Conservation (phyloP, 148 eudicot genomes). For the Persicaria maculosa region DNA sequence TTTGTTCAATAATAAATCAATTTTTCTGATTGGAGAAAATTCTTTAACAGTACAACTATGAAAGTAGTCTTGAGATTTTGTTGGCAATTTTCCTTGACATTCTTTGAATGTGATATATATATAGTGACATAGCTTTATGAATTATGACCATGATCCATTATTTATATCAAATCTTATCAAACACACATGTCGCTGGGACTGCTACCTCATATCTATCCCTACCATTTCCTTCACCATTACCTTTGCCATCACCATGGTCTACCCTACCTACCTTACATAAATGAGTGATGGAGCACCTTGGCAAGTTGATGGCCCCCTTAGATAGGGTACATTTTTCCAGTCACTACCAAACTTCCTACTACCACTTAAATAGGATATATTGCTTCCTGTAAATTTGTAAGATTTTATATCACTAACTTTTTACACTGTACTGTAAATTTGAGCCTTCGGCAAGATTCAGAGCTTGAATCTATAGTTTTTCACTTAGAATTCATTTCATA, state of each 20-base stretch:
- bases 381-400: neutral
- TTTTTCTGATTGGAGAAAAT: neutral
- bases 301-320: neutral
- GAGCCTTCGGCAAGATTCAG: neutral
- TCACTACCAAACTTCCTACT: neutral
- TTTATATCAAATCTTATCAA: no score
- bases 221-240: neutral
- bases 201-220: neutral
- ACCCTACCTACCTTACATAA: neutral
- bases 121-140: neutral
- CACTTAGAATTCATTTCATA: neutral
- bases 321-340: neutral
- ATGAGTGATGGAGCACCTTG: constrained; percentile 1
- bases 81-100: neutral
- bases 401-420: neutral
- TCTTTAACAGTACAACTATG: neutral
- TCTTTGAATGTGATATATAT: neutral
- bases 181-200: no score
- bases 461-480: no score
- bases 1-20: neutral
- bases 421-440: neutral
- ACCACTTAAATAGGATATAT: neutral
- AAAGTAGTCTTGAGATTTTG: neutral
- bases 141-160: neutral
- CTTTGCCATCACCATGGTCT: neutral